A percentile compares a stretch with the other conserved stretches of the same genome.
Conservation (phyloP, 2,329 filamentous ascomycete species). For the Nigrospora oryzae region DNA sequence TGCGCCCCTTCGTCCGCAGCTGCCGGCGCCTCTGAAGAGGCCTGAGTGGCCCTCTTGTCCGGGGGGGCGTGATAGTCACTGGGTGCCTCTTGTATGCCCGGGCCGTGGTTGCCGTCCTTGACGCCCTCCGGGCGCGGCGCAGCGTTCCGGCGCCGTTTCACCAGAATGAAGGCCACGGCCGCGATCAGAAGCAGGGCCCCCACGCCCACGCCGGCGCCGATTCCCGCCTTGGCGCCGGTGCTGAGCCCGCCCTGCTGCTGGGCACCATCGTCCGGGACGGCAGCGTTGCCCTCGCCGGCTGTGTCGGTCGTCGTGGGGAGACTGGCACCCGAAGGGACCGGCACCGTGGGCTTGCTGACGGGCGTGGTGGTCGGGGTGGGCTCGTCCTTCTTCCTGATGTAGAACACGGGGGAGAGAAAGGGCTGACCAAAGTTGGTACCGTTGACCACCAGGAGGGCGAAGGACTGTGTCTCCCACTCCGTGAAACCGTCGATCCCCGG, state of each 20-base stretch:
- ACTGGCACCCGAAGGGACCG: not conserved
- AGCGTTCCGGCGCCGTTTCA: no score
- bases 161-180: constrained; percentile 13
- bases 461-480: not conserved
- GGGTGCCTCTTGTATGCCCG: no score
- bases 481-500: not conserved
- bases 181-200: constrained; percentile 12
- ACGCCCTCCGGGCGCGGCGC: no score
- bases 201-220: constrained; percentile 21
- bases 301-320: not conserved
- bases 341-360: not conserved
- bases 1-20: no score
- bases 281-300: not conserved
- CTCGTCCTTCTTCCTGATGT: not conserved
- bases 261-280: no score
- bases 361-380: not conserved
- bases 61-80: no score
- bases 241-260: constrained; percentile 9
- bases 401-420: not conserved
- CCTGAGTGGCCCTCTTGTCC: no score
- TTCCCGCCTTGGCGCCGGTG: constrained; percentile 23
- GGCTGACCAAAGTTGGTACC: constrained; percentile 1
- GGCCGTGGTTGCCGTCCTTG: no score
- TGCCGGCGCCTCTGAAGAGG: no score
- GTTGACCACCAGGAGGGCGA: not conserved